Percentiles rank a stretch among this genome's conserved stretches.
Evolutionary conservation across 768 basidiomycete genomes (phyloP).

Genomic region (Psilocybe cyanescens): DNA sequence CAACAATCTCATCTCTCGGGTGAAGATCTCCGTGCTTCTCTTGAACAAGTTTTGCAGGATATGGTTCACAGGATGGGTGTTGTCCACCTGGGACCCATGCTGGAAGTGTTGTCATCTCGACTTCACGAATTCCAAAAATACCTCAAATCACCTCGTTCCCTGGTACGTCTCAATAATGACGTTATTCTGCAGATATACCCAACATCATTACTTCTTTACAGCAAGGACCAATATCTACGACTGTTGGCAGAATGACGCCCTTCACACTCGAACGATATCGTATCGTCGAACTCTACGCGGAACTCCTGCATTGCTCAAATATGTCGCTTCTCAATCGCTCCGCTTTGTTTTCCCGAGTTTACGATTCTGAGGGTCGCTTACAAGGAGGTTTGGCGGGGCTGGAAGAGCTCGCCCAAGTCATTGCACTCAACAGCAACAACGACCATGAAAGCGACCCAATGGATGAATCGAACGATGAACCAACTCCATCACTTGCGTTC

Average conservation of each 20-base stretch:
- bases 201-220: constrained; percentile 32
- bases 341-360: constrained; percentile 66
- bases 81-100: constrained; percentile 84
- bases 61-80: constrained; percentile 88
- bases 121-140: constrained; percentile 73
- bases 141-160: constrained; percentile 72
- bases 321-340: constrained; percentile 94
- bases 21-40: constrained; percentile 64
- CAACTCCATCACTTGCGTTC: constrained; percentile 68
- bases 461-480: constrained; percentile 64
- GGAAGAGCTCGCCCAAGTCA: constrained; percentile 86
- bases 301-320: constrained; percentile 96
- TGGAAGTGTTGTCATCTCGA: constrained; percentile 72
- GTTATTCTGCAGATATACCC: constrained; percentile 4
- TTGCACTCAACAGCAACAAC: constrained; percentile 61
- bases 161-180: constrained; percentile 44
- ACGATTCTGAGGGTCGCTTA: constrained; percentile 82
- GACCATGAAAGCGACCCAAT: constrained; percentile 55
- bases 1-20: constrained; percentile 59
- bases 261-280: constrained; percentile 95
- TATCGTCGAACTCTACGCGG: constrained; percentile 95
- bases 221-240: constrained; percentile 73
- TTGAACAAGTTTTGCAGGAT: constrained; percentile 76
- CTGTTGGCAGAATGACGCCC: constrained; percentile 73
- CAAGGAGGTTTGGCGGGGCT: constrained; percentile 85